Percentiles rank a stretch among this genome's conserved stretches.
Conservation (phyloP, 495 filamentous ascomycete genomes). For the Hypoxylon perforatum region DNA sequence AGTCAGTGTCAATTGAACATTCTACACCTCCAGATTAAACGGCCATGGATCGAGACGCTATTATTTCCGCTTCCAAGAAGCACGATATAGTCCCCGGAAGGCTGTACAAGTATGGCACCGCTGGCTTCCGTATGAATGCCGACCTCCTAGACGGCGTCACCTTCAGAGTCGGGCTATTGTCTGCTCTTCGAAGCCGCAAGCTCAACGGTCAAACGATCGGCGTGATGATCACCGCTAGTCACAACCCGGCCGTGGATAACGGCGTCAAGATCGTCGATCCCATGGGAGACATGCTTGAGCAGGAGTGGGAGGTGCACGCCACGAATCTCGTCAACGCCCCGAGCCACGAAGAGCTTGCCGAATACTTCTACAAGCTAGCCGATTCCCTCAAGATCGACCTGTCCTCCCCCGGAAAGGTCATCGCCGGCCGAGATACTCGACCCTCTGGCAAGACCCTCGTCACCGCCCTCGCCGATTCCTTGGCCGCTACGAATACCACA, state of each 20-base stretch:
- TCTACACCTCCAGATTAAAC: conserved; percentile 3
- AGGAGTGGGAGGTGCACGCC: conserved; percentile 88
- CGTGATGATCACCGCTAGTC: conserved; percentile 98
- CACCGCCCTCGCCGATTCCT: conserved; percentile 76
- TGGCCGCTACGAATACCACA: conserved; percentile 78
- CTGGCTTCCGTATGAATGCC: conserved; percentile 75
- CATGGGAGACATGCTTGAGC: conserved; percentile 97
- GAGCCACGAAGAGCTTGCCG: conserved; percentile 75
- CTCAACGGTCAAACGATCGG: conserved; percentile 90
- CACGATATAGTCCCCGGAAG: conserved; percentile 76
- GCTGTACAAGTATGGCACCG: conserved; percentile 92
- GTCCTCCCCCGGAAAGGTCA: conserved; percentile 76
- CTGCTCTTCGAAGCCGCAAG: conserved; percentile 90
- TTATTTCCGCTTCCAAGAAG: conserved; percentile 70
- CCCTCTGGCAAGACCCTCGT: conserved; percentile 89
- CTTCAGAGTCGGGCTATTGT: conserved; percentile 89
- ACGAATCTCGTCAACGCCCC: conserved; percentile 87
- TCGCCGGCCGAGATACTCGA: conserved; percentile 92
- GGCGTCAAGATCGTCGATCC: conserved; percentile 98
- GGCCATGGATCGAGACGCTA: conserved; percentile 50
- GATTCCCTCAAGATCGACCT: conserved; percentile 79
- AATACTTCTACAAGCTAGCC: conserved; percentile 78
- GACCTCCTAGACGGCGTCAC: conserved; percentile 86
- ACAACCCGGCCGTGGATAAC: conserved; percentile 97
- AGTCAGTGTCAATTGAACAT: background rate